Evolutionary conservation across 352 stramenopile species (phyloP), one percentile per base, ranked within the genome.

Genomic region (Phytophthora boehmeriae): DNA sequence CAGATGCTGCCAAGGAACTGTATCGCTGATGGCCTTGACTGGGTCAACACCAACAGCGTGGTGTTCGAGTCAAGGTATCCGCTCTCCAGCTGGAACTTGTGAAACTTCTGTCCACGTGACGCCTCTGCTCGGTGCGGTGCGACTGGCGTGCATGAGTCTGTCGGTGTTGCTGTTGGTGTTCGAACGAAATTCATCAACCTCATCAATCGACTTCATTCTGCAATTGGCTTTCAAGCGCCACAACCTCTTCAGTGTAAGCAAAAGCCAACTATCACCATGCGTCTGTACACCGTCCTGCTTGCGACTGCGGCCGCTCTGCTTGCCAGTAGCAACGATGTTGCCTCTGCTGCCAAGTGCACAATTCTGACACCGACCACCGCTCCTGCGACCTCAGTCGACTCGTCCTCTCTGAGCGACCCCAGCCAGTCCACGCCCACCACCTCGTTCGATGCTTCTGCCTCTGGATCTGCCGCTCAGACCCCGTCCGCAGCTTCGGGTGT

Each of bases 221-320:
- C 59, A 68, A 63, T 58, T 63, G 59, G 51, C 59, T 41, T 58
- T 68, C 44, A 42, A 42, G 51, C 28, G 49, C 35, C 17, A 61
- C 59, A 67, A 23, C 47, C 58, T 34, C 34, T 45, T 19, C 58
- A 38, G 35, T 45, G 48, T 25, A 22, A 23, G 41, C n/a, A 38
- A 63, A 68, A 34, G 52, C 59, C 52, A 61, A 52, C 14, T 57
- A 57, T 17, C 55, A 43, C 8, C 13, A 68, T 68, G 59, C 59
- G 59, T 53, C 59, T 68, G 43, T 68, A 68, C 45, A 47, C 49
- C 35, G 59, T 43, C 43, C 52, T 68, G 4, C 45, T 68, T 20
- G 52, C 49, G 28, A 63, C 59, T 10, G 52, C 51, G 16, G 52
- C 61, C 19, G 59, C 52, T 8, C 45, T 63, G 45, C 43, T 58